phyloP scores from a whole-genome alignment of 192 early-diverging fungal genomes.

The Gorgonomyces haynaldii region DNA sequence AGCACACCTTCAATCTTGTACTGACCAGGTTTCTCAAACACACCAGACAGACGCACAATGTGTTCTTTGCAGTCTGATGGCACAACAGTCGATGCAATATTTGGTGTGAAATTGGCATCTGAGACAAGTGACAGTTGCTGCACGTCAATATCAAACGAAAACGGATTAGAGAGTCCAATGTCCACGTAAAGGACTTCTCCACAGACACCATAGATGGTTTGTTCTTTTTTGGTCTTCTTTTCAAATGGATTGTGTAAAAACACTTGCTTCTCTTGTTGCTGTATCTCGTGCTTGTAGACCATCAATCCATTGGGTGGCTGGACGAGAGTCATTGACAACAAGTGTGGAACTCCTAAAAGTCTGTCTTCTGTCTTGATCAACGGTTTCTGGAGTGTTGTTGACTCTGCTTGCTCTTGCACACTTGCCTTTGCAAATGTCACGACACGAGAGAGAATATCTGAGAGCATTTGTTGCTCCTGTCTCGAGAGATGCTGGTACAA shows the following conservation, averaged over 20 bases:
- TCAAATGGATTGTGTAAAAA: constrained; percentile 75
- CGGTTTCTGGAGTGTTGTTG: constrained; percentile 4
- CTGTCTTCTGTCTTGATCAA: constrained; percentile 20
- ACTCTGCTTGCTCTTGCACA: constrained; percentile 30
- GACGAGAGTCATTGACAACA: constrained; percentile 24
- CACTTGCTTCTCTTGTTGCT: constrained; percentile 53
- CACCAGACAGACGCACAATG: constrained; percentile 52
- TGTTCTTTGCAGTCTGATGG: constrained; percentile 48
- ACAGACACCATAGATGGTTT: constrained; percentile 20
- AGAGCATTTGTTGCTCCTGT: constrained; percentile 55
- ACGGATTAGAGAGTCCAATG: constrained; percentile 62
- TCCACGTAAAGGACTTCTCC: constrained; percentile 60
- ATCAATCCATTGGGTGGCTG: constrained; percentile 5
- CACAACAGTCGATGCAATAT: constrained; percentile 45
- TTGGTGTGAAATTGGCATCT: constrained; percentile 39
- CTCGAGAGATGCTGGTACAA: constrained; percentile 45
- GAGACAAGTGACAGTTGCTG: constrained; percentile 41
- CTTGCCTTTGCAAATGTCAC: too few species aligned
- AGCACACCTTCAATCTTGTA: constrained; percentile 52
- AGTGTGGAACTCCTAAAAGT: constrained; percentile 24
- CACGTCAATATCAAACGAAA: constrained; percentile 66
- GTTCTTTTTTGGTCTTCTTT: constrained; percentile 26
- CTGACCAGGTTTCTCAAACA: constrained; percentile 46
- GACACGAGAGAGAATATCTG: constrained; percentile 34
- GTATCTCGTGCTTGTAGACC: constrained; percentile 44